These are phyloP conservation scores for Isabelozyma rhagii DNA, from an alignment of 805 yeast genomes.

Conservation along the genomic window DNA sequence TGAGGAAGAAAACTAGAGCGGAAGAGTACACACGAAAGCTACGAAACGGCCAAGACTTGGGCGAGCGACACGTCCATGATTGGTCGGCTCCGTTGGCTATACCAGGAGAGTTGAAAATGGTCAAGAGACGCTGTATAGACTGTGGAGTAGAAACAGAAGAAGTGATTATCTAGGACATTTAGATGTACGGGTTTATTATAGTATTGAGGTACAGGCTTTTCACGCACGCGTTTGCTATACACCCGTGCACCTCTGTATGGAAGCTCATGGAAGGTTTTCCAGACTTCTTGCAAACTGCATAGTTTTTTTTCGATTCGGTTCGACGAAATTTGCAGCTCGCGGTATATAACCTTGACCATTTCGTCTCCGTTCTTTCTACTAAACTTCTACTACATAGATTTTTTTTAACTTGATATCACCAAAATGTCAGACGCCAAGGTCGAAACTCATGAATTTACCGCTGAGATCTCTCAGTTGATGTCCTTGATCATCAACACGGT, in stretches of 20 bases:
- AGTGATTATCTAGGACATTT: conserved; percentile 33
- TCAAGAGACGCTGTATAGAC: conserved; percentile 62
- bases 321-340: conserved; percentile 13
- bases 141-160: conserved; percentile 89
- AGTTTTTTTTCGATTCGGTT: conserved; percentile 2
- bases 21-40: conserved; percentile 77
- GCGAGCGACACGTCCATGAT: conserved; percentile 67
- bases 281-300: background rate
- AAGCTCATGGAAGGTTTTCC: conserved; percentile 30
- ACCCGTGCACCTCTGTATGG: conserved; percentile 10
- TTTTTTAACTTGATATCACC: conserved; percentile 1
- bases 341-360: background rate
- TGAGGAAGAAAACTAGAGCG: conserved; percentile 90
- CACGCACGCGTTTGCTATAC: background rate
- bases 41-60: conserved; percentile 53
- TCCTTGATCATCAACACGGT: conserved; percentile 99
- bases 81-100: conserved; percentile 60
- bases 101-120: conserved; percentile 34
- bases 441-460: conserved; percentile 96
- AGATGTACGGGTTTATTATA: background rate
- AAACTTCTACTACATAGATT: conserved; percentile 2
- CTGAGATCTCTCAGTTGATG: conserved; percentile 99
- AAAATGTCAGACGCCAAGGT: conserved; percentile 51
- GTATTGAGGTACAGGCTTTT: too few species aligned
- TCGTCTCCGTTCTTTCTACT: conserved; percentile 7